Conservation (phyloP, 2,329 filamentous ascomycete genomes). For the Alternaria sp. region DNA sequence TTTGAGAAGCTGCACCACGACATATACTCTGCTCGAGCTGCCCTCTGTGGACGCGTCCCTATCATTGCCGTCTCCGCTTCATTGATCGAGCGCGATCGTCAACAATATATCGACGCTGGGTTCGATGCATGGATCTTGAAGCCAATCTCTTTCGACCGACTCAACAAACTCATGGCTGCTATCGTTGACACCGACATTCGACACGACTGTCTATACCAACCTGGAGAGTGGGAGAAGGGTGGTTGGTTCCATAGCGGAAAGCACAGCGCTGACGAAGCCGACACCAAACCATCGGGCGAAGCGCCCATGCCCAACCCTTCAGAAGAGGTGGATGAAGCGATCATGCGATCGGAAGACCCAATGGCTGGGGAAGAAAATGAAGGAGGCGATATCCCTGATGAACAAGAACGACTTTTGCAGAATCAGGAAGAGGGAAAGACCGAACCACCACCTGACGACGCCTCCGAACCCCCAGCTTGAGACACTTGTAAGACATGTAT, state of each 20-base stretch:
- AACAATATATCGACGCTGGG: conserved; percentile 77
- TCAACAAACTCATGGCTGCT: conserved; percentile 74
- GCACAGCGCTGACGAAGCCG: conserved; percentile 48
- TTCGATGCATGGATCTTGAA: conserved; percentile 95
- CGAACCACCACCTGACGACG: conserved; percentile 9
- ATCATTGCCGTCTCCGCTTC: conserved; percentile 91
- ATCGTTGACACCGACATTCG: conserved; percentile 70
- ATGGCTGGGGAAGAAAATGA: conserved; percentile 27
- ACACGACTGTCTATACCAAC: conserved; percentile 70
- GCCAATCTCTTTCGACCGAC: conserved; percentile 81
- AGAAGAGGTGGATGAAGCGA: conserved; percentile 25
- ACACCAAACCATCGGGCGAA: conserved; percentile 47
- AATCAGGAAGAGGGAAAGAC: conserved; percentile 19
- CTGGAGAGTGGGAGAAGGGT: conserved; percentile 82
- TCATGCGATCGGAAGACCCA: conserved; percentile 30
- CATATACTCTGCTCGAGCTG: conserved; percentile 67
- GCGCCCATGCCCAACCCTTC: conserved; percentile 32
- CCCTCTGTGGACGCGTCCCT: conserved; percentile 72
- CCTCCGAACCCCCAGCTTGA: conserved; percentile 13
- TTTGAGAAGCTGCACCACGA: conserved; percentile 67
- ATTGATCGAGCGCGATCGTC: conserved; percentile 72
- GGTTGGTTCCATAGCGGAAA: conserved; percentile 76
- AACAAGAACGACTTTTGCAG: conserved; percentile 35
- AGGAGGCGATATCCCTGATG: conserved; percentile 27
- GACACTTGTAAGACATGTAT: background rate